These are phyloP conservation scores for Xylaria sp. DNA, from an alignment of 2,329 filamentous ascomycete species.

Conservation along the genomic window DNA sequence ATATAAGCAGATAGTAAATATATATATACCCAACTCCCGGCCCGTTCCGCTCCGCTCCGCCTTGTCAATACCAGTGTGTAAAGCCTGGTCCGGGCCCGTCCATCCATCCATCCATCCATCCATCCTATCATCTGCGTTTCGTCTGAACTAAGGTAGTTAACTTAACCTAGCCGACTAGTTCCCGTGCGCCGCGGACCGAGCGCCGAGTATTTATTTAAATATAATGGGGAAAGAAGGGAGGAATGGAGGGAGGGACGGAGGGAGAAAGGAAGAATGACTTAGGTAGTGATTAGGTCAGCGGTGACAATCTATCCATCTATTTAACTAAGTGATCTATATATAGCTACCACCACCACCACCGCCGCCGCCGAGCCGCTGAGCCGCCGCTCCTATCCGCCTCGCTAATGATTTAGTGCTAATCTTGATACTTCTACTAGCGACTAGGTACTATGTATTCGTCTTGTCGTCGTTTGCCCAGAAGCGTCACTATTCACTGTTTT, in stretches of 20 bases:
- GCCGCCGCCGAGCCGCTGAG: too few relatives aligned
- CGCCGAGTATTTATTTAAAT: not conserved
- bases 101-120: too few relatives aligned
- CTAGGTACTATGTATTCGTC: too few relatives aligned
- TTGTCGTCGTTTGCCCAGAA: too few relatives aligned
- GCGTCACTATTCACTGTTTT: too few relatives aligned
- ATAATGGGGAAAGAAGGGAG: too few relatives aligned
- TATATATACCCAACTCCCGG: too few relatives aligned
- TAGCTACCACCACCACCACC: not conserved
- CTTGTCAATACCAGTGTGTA: not conserved
- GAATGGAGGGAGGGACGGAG: too few relatives aligned
- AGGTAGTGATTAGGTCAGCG: not conserved
- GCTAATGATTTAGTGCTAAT: not conserved
- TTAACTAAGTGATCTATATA: not conserved
- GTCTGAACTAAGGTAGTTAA: not conserved
- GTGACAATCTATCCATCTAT: not conserved
- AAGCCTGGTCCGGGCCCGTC: not conserved
- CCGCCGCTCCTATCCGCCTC: not conserved
- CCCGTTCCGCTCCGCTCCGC: constrained; percentile 10
- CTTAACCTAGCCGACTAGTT: not conserved
- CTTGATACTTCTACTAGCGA: not conserved
- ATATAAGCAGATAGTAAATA: too few relatives aligned
- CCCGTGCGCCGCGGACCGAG: constrained; percentile 1
- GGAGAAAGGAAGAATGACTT: not conserved
- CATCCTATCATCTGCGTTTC: not conserved